A percentile compares a stretch with the other conserved stretches of the same genome.
These are phyloP conservation scores for Atkinsonella hypoxylon DNA, from an alignment of 2,329 filamentous ascomycete genomes.

Conservation along the genomic window DNA sequence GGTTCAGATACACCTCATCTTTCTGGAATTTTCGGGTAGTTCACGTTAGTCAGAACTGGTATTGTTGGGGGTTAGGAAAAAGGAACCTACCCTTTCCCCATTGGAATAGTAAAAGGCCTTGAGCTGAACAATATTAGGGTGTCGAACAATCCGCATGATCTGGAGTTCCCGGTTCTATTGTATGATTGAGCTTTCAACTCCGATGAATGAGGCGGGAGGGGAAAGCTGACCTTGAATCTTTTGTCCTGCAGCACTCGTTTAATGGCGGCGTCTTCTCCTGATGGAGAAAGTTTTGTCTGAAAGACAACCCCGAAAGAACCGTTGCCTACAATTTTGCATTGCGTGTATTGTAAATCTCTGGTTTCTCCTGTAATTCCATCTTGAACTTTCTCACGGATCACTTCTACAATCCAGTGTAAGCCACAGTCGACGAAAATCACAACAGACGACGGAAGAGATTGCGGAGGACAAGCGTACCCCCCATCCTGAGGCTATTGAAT, in stretches of 20 bases:
- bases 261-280: constrained; percentile 95
- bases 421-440: neutral
- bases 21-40: constrained; percentile 41
- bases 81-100: constrained; percentile 69
- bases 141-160: constrained; percentile 98
- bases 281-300: constrained; percentile 97
- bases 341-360: constrained; percentile 93
- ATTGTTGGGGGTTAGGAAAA: neutral
- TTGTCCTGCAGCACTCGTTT: constrained; percentile 98
- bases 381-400: constrained; percentile 97
- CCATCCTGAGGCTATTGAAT: constrained; percentile 84
- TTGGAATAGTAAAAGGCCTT: constrained; percentile 99
- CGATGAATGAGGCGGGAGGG: neutral
- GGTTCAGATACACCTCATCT: constrained; percentile 97
- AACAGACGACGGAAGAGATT: constrained; percentile 3
- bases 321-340: constrained; percentile 99
- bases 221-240: constrained; percentile 75
- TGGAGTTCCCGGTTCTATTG: constrained; percentile 91
- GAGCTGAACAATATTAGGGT: constrained; percentile 96
- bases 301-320: constrained; percentile 98
- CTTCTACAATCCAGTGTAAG: constrained; percentile 48
- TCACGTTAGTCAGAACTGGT: neutral
- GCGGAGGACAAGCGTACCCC: constrained; percentile 54
- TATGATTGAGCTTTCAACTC: neutral
- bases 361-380: constrained; percentile 96